Evolutionary conservation across 441 rosid genomes (phyloP), one percentile per base, ranked within the genome.

Genomic region (Bocquillonia castaneifolia): DNA sequence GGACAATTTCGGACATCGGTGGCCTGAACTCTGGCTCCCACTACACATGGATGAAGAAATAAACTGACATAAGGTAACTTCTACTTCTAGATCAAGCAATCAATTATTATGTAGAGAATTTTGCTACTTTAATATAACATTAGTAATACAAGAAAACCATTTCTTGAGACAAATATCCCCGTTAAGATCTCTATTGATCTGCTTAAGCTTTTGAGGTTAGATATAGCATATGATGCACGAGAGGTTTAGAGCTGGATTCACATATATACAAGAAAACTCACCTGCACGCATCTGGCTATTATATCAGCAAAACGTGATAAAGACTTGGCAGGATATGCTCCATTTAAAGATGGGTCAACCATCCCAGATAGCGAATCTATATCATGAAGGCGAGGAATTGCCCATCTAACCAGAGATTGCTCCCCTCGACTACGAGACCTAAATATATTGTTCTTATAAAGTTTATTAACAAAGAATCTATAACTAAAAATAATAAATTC

Each of bases 11-110:
- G 18, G 98, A 91, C 63, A 86, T 80, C 0, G 80, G 76, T 25
- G 97, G 98, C 80, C 97, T 80, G 73, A 91, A 93, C 73, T 91
- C 92, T 2, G 98, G 97, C 69, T 89, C 97, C 78, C 75, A 76
- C 97, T 93, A 83, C 63, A 73, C 23, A 63, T 52, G 36, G 26
- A 52, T 53, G 10, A 58, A 58, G 17, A 73, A 40, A 64, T 48
- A 36, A 55, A 65, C 10, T 64, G 10, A 20, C 34, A 22, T 42
- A 47, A 58, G 62, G 23, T 31, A 10, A 53, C 32, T 53, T 47
- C 12, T 45, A 9, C 22, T 18, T 15, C 40, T 12, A 63, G 52
- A 57, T 44, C 39, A 20, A 44, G 40, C 58, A 12, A 51, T 36
- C 12, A 18, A 48, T 28, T 3, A 18, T 13, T 14, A 39, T 29